These are phyloP conservation scores for Penstemon barbatus DNA, from an alignment of 257 asterid species.

Conservation along the genomic window DNA sequence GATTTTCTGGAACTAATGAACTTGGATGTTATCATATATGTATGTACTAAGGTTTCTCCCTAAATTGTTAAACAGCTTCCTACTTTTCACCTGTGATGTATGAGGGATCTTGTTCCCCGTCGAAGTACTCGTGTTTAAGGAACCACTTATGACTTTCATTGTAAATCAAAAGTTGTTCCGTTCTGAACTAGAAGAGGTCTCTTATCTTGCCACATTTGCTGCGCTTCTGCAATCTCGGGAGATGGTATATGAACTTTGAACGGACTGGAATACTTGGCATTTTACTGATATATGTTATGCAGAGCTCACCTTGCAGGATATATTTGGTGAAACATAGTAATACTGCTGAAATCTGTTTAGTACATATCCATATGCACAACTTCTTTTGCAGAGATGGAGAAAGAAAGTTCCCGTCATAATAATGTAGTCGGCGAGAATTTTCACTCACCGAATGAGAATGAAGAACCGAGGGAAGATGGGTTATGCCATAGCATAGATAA, in stretches of 20 bases:
- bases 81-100: constrained; percentile 17
- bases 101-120: constrained; percentile 27
- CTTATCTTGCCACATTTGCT: constrained; percentile 14
- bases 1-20: neutral
- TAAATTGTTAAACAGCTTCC: constrained; percentile 12
- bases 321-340: constrained; percentile 28
- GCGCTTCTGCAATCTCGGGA: constrained; percentile 28
- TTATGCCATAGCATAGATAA: constrained; percentile 49
- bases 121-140: constrained; percentile 16
- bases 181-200: constrained; percentile 17
- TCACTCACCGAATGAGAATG: constrained; percentile 38
- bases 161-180: neutral
- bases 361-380: constrained; percentile 21
- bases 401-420: constrained; percentile 40
- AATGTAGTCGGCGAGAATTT: constrained; percentile 29
- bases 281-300: constrained; percentile 24
- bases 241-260: constrained; percentile 21
- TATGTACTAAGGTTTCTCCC: neutral
- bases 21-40: constrained; percentile 16
- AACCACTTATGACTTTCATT: constrained; percentile 14
- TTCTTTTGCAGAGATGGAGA: constrained; percentile 43
- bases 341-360: constrained; percentile 18
- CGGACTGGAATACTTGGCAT: constrained; percentile 11
- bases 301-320: constrained; percentile 27
- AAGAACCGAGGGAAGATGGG: constrained; percentile 38